Evolutionary conservation across 2,329 filamentous ascomycete species (phyloP), one percentile per base, ranked within the genome.

Genomic region (Cytospora leucostoma): DNA sequence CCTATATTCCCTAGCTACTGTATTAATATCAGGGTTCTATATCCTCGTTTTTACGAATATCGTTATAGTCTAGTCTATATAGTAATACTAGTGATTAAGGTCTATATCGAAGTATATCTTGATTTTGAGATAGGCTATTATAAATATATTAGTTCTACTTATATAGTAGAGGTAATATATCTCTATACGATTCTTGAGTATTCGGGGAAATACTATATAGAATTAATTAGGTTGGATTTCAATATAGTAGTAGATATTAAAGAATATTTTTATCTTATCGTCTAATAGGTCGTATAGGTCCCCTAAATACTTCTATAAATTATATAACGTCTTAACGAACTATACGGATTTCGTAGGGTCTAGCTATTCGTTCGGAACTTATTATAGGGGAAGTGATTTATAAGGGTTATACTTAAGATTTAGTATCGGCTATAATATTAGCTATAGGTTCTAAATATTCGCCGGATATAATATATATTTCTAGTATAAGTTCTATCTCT

Each of bases 41-140:
- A 49, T 49, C 19, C 17, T 49, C 2, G 17, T 49, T 7, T 49
- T 49, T 49, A 49, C 7, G 7, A 49, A 49, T 15, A 15, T 49
- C 7, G 7, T 49, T 49, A 49, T 49, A 3, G 13, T 49, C 17
- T 49, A 49, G 44, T 49, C 19, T 49, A 49, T 49, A 49, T 49
- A 49, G 7, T 49, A 49, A 7, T 49, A 49, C 15, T 49, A 49
- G 8, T 49, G 13, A 7, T 49, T 49, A 15, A 49, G 19, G 44
- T 49, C 19, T 49, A 49, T 49, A 49, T 49, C 19, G 19, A 49
- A 49, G 44, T 49, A 49, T 49, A 49, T 49, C 7, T 49, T 49
- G 17, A 49, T 49, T 7, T 49, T 49, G 2, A 49, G 19, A 7
- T 49, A 49, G 6, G 13, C 19, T 49, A 49, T 49, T n/a, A 7